Base-by-base conservation (phyloP, 768 basidiomycete species). In the Tulasnella sp. region DNA sequence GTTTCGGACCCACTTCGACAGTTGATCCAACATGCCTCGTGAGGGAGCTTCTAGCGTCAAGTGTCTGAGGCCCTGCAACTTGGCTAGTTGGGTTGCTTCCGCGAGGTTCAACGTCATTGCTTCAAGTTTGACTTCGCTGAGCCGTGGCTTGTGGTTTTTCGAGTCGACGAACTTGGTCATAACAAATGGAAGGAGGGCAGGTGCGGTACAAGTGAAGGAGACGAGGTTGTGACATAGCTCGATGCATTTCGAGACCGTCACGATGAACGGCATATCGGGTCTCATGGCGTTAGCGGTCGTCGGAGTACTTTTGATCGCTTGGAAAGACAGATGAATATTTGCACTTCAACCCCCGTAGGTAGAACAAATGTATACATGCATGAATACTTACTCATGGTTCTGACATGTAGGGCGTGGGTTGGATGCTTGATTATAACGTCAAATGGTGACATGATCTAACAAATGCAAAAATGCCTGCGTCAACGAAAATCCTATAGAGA, bases 381-480 rank as follows among this genome's bases (percentile, higher is more conserved):
- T 8, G 41, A 3, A 53, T 26, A 48, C 45, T 49, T 8, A 59
- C 58, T 32, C 47, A 59, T 51, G 17, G 32, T 30, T 41, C 50
- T 59, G 32, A 59, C 58, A 32, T 50, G 48, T 24, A 32, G 11
- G 4, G 58, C 58, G 15, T 50, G 50, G 11, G 49, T 47, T 7
- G 45, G 45, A 23, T 51, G 58, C 15, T 50, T 51, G 48, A 41
- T 27, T 4, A 59, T 4, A 19, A 59, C 58, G 30, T 59, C 58
- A 24, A 59, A 59, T 19, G 47, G 58, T 49, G 58, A 59, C 48
- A 48, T 24, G n/a, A 59, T 24, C 58, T 59, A 19, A 30, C n/a
- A 48, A 5, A 48, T 21, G 7, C 5, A 21, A 5, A 5, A 29
- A 29, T n/a, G n/a, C 19, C 5, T 48, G 11, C 47, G 7, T 21